A percentile compares a stretch with the other conserved stretches of the same genome.
These are phyloP conservation scores for Trametes versicolor DNA, from an alignment of 1,284 basidiomycete species.

Conservation along the genomic window DNA sequence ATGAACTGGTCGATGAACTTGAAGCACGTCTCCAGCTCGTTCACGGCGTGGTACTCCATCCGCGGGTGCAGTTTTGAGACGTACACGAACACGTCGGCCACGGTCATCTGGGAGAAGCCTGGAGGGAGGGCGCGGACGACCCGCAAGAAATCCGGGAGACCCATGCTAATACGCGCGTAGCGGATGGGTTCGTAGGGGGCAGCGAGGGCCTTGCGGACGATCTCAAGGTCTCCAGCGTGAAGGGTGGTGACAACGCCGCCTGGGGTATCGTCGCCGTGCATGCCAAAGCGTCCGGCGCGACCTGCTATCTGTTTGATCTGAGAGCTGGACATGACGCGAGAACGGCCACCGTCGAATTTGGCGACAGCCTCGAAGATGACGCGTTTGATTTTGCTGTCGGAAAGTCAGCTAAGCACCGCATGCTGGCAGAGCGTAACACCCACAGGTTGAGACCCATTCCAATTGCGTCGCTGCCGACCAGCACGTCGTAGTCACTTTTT, in stretches of 20 bases:
- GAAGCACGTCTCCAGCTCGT: conserved; percentile 22
- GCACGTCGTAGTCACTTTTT: conserved; percentile 81
- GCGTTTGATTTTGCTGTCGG: conserved; percentile 87
- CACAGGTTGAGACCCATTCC: conserved; percentile 98
- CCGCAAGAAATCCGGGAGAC: conserved; percentile 35
- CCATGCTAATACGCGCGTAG: conserved; percentile 47
- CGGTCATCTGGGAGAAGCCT: conserved; percentile 28
- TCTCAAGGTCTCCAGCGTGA: conserved; percentile 69
- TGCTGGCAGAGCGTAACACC: conserved; percentile 45
- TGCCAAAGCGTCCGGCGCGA: conserved; percentile 92
- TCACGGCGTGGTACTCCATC: conserved; percentile 36
- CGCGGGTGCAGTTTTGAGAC: conserved; percentile 41
- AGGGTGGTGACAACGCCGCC: conserved; percentile 84
- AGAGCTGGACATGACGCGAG: conserved; percentile 72
- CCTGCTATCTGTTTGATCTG: conserved; percentile 98
- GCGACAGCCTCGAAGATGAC: conserved; percentile 84
- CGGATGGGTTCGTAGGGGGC: conserved; percentile 49
- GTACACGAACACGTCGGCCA: conserved; percentile 41
- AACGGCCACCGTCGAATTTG: conserved; percentile 76
- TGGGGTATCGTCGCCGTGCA: conserved; percentile 60
- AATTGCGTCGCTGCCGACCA: conserved; percentile 93
- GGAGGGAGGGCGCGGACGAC: conserved; percentile 53
- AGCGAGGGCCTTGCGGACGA: conserved; percentile 59
- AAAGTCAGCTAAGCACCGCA: background rate
- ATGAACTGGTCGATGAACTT: conserved; percentile 41